Conservation (phyloP, 2,329 filamentous ascomycete genomes). For the Davidsoniella virescens region DNA sequence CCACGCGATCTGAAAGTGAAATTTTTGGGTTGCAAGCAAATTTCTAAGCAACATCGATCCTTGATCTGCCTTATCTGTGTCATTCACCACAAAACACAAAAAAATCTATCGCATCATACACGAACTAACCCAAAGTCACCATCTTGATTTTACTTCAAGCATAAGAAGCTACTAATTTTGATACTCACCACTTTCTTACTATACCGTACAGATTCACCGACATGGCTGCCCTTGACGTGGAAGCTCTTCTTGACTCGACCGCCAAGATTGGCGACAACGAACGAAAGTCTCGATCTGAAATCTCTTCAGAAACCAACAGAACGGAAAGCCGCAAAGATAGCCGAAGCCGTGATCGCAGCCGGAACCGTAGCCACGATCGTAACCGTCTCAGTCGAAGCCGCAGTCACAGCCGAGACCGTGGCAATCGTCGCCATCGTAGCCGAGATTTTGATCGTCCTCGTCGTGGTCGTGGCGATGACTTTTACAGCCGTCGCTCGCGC, state of each 20-base stretch:
- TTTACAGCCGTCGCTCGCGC: slow-evolving; percentile 55
- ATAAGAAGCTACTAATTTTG: background rate
- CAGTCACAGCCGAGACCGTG: slow-evolving; percentile 36
- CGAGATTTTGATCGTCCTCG: slow-evolving; percentile 70
- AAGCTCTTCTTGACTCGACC: slow-evolving; percentile 77
- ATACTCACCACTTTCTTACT: background rate
- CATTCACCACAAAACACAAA: too few species aligned
- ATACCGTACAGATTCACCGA: background rate
- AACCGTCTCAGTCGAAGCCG: slow-evolving; percentile 31
- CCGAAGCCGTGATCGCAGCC: slow-evolving; percentile 37
- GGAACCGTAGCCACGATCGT: slow-evolving; percentile 40
- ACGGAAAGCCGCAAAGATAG: slow-evolving; percentile 31
- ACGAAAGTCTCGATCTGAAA: slow-evolving; percentile 25
- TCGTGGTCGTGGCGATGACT: slow-evolving; percentile 40
- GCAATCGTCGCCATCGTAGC: slow-evolving; percentile 52
- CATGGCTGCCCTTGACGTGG: slow-evolving; percentile 52
- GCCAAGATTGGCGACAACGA: slow-evolving; percentile 41
- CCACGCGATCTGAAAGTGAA: too few species aligned
- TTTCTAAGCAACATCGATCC: too few species aligned
- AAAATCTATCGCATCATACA: too few species aligned
- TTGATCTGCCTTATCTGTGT: too few species aligned
- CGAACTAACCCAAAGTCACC: background rate
- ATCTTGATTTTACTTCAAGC: background rate
- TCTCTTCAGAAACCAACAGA: slow-evolving; percentile 38
- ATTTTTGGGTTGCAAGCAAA: too few species aligned